Base-by-base conservation (phyloP, 176 grass and related monocot genomes). In the Avena insularis region DNA sequence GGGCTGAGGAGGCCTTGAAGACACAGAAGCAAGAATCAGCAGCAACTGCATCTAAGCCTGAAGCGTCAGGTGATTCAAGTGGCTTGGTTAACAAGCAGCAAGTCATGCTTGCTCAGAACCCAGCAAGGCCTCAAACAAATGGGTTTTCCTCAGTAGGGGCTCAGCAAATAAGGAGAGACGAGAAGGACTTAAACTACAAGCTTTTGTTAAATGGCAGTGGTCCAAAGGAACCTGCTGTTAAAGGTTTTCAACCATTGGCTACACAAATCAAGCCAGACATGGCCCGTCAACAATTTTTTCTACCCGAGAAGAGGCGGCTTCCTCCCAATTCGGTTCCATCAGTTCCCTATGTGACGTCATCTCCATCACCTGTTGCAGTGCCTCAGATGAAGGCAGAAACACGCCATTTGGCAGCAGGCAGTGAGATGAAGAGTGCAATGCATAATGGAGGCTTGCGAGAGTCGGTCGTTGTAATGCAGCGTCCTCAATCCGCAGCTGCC, bases 381-480 rank as follows among this genome's bases (percentile, higher is more conserved):
- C 58, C 85, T 68, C 90, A 86, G 79, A 80, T 91, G 87, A 97
- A 93, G 84, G 79, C 89, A 82, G 93, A 95, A 68, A 57, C 82
- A 33, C 88, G 88, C 20, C 86, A 87, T 91, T 64, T 91, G 54
- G 62, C 87, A 89, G 46, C 90, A 15, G 61, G 75, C 73, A 90
- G 81, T 67, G 79, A 94, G 54, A 62, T 91, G 50, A 98, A 92
- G 84, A 90, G 70, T 91, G 59, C 87, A 40, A 67, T 84, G 65
- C 87, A 86, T 67, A 81, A 87, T 3, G 85, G 90, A 85, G 87
- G 53, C 75, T 80, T 96, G 84, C 87, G 94, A 88, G 96, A 98
- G 16, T 88, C 92, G 1, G 88, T 94, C 45, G 75, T 90, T 83
- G 93, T 96, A 75, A 98, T 98, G 96, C 96, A 96, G 90, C 91